A percentile compares a stretch with the other conserved stretches of the same genome.
phyloP scores from a whole-genome alignment of 2,329 filamentous ascomycete genomes.

The Diaporthe aspalathi region DNA sequence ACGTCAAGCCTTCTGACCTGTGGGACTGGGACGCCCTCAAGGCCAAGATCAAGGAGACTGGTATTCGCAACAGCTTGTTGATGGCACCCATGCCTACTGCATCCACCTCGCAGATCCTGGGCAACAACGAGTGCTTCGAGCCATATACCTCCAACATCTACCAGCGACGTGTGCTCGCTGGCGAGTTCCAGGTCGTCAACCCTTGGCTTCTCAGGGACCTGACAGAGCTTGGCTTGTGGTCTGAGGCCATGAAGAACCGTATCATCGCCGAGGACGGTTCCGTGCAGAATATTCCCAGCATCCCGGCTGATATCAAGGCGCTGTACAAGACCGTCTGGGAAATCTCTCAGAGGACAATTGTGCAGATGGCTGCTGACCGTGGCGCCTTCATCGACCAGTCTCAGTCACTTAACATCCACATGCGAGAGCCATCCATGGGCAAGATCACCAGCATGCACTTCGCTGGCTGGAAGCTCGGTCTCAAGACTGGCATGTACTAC shows the following conservation, averaged over 20 bases:
- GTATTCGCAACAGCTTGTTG: conserved; percentile 94
- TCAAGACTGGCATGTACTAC: conserved; percentile 99
- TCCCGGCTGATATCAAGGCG: conserved; percentile 93
- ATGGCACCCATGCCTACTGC: conserved; percentile 98
- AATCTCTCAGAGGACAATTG: conserved; percentile 93
- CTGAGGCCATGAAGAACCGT: conserved; percentile 99
- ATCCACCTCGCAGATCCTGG: conserved; percentile 95
- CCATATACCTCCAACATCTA: conserved; percentile 99
- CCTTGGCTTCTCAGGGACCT: conserved; percentile 98
- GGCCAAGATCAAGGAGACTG: conserved; percentile 90
- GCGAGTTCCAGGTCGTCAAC: conserved; percentile 99
- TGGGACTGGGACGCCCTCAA: conserved; percentile 97
- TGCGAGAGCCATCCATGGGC: conserved; percentile 99
- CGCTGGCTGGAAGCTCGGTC: conserved; percentile 96
- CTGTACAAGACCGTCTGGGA: conserved; percentile 99
- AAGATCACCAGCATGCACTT: conserved; percentile 99
- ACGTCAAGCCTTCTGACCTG: conserved; percentile 89
- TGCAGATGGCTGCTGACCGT: conserved; percentile 98
- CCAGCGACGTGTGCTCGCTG: conserved; percentile 95
- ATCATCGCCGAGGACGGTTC: conserved; percentile 98
- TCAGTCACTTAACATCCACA: conserved; percentile 98
- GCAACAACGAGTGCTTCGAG: conserved; percentile 99
- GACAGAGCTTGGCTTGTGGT: conserved; percentile 98
- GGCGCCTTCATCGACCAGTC: conserved; percentile 99
- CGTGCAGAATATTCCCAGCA: conserved; percentile 96